Evolutionary conservation across 2,329 filamentous ascomycete species (phyloP).

Genomic region (Thelonectria olida): DNA sequence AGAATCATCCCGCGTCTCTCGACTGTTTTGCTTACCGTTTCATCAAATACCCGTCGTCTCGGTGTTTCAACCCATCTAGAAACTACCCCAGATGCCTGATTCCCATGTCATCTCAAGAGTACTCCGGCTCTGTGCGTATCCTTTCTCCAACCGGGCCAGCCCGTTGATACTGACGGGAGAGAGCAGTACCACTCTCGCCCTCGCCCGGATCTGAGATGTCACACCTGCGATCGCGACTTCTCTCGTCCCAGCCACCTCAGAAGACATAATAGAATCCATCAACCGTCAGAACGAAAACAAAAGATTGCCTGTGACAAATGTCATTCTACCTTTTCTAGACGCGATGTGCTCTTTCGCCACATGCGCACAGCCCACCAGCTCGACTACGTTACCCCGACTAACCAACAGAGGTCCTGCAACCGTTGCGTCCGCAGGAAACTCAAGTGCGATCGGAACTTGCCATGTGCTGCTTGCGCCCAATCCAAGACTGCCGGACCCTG

Average conservation of each 20-base stretch:
- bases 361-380: constrained; percentile 37
- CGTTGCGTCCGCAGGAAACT: constrained; percentile 41
- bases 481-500: constrained; percentile 16
- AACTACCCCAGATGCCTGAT: background rate
- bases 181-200: background rate
- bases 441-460: constrained; percentile 36
- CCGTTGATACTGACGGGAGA: background rate
- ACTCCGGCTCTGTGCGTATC: background rate
- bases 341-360: constrained; percentile 42
- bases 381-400: constrained; percentile 21
- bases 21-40: background rate
- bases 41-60: background rate
- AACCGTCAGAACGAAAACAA: constrained; percentile 32
- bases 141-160: background rate
- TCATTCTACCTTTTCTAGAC: constrained; percentile 33
- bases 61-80: background rate
- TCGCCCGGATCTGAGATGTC: constrained; percentile 24
- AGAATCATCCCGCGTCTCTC: background rate
- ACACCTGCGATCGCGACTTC: constrained; percentile 35
- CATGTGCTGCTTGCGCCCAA: constrained; percentile 34
- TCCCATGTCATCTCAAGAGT: background rate
- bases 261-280: constrained; percentile 41
- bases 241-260: constrained; percentile 39
- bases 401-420: constrained; percentile 38
- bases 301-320: constrained; percentile 33